Percentiles rank a stretch among this genome's conserved stretches.
Evolutionary conservation across 2,329 filamentous ascomycete species (phyloP).

Genomic region (Claviceps citrina): DNA sequence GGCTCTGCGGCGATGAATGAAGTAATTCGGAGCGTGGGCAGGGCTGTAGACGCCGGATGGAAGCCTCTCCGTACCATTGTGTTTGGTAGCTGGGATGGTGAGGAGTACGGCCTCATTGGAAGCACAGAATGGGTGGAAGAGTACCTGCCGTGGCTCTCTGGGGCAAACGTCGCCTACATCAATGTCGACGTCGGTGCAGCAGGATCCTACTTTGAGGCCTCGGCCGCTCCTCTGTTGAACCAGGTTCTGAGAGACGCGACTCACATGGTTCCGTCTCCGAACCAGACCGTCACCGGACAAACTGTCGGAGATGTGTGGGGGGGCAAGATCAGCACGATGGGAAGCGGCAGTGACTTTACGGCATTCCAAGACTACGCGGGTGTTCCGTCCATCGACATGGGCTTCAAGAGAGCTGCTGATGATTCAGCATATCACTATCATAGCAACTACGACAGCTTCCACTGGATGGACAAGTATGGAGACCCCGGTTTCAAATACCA

Average conservation of each 20-base stretch:
- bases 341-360: conserved; percentile 59
- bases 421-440: conserved; percentile 67
- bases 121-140: conserved; percentile 92
- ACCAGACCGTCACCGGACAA: conserved; percentile 58
- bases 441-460: conserved; percentile 78
- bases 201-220: conserved; percentile 47
- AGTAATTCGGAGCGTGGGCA: conserved; percentile 58
- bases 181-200: conserved; percentile 67
- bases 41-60: conserved; percentile 45
- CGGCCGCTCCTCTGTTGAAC: conserved; percentile 63
- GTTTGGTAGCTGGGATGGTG: conserved; percentile 69
- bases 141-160: conserved; percentile 63
- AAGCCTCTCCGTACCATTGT: conserved; percentile 70
- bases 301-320: conserved; percentile 57
- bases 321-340: conserved; percentile 47
- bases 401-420: conserved; percentile 30
- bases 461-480: conserved; percentile 75
- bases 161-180: conserved; percentile 62
- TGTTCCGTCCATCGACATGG: conserved; percentile 48
- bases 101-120: conserved; percentile 75
- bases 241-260: conserved; percentile 55
- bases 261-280: conserved; percentile 49
- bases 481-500: conserved; percentile 57
- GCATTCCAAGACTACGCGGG: conserved; percentile 61
- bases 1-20: conserved; percentile 69